Percentiles rank a stretch among this genome's conserved stretches.
phyloP scores from a whole-genome alignment of 2,329 filamentous ascomycete genomes.

The Graphiopsis chlorocephala region DNA sequence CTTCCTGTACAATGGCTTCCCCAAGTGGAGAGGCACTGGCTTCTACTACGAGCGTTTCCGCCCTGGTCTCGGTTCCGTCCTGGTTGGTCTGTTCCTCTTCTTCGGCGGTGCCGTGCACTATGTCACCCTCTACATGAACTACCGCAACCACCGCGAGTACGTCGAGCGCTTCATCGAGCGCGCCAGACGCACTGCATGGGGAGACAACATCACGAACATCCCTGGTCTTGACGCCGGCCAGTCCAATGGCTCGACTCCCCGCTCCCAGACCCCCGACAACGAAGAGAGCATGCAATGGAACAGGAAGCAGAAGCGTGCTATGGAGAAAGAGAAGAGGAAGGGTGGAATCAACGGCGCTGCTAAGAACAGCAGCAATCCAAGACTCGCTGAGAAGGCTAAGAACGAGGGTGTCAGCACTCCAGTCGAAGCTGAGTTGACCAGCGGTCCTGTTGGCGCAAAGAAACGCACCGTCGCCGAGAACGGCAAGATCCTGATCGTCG shows the following conservation, averaged over 20 bases:
- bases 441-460: constrained; percentile 69
- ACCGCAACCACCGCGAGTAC: constrained; percentile 87
- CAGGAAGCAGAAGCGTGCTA: constrained; percentile 80
- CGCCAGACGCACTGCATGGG: constrained; percentile 85
- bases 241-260: constrained; percentile 26
- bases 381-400: constrained; percentile 49
- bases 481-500: constrained; percentile 90
- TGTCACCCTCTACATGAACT: constrained; percentile 76
- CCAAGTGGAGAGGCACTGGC: constrained; percentile 91
- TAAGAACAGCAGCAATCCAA: constrained; percentile 48
- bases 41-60: constrained; percentile 97
- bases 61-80: constrained; percentile 81
- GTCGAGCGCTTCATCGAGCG: constrained; percentile 88
- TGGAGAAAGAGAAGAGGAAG: constrained; percentile 79
- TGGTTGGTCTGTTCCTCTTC: constrained; percentile 76
- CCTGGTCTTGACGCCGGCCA: constrained; percentile 57
- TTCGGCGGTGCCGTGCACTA: constrained; percentile 87
- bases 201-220: constrained; percentile 67
- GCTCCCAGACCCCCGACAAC: constrained; percentile 17
- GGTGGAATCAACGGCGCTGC: constrained; percentile 50
- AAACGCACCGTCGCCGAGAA: constrained; percentile 92
- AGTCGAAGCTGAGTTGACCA: constrained; percentile 49
- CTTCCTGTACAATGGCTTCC: constrained; percentile 90
- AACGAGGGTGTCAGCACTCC: constrained; percentile 53
- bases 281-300: constrained; percentile 63